Conservation (phyloP, 768 basidiomycete species). For the Boletus subcaerulescens region DNA sequence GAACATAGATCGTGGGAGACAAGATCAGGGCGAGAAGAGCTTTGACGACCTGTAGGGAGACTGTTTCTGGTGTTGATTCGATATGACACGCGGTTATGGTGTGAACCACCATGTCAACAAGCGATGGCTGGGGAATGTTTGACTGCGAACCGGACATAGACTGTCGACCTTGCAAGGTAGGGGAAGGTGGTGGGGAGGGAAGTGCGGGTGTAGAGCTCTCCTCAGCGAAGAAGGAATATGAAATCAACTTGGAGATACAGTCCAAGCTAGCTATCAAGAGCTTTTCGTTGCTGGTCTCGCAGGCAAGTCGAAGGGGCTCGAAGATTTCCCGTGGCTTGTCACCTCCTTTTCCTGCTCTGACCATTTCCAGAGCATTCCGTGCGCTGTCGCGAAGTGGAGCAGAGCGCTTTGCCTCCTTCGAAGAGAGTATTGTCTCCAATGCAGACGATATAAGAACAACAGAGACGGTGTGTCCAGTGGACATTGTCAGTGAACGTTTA, state of each 20-base stretch:
- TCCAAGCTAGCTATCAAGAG: constrained; percentile 96
- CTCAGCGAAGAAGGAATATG: constrained; percentile 95
- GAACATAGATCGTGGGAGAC: constrained; percentile 82
- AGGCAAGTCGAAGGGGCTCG: constrained; percentile 93
- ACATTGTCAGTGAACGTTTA: constrained; percentile 58
- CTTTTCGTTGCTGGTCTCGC: constrained; percentile 91
- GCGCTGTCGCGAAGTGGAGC: constrained; percentile 79
- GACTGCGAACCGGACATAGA: constrained; percentile 46
- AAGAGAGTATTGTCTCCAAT: constrained; percentile 79
- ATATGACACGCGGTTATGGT: constrained; percentile 92
- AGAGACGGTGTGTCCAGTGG: constrained; percentile 71
- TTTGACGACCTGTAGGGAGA: constrained; percentile 96
- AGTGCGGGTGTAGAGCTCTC: constrained; percentile 42
- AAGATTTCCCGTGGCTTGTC: constrained; percentile 85
- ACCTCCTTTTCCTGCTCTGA: constrained; percentile 70
- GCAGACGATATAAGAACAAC: constrained; percentile 81
- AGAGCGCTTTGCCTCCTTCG: constrained; percentile 86
- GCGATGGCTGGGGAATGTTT: constrained; percentile 58
- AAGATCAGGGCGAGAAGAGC: constrained; percentile 87
- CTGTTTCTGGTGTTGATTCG: constrained; percentile 83
- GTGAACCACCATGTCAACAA: constrained; percentile 91
- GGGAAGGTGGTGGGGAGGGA: constrained; percentile 78
- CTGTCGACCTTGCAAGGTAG: constrained; percentile 43
- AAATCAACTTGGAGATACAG: constrained; percentile 96
- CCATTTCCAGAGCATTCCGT: constrained; percentile 77